A percentile compares a stretch with the other conserved stretches of the same genome.
phyloP scores from a whole-genome alignment of 2,329 filamentous ascomycete species.

The Microsporum canis region DNA sequence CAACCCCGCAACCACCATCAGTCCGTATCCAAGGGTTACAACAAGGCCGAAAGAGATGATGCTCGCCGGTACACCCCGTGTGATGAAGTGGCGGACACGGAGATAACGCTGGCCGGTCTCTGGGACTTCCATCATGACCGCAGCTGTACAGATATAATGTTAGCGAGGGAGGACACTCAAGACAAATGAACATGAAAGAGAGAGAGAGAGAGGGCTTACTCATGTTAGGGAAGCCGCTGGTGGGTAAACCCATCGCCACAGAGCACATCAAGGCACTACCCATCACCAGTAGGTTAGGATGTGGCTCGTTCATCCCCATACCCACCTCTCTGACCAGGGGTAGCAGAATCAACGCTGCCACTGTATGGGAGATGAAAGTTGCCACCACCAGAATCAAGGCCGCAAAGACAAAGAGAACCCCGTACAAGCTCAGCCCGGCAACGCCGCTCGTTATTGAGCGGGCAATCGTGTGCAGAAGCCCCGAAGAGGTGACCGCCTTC shows the following conservation, averaged over 20 bases:
- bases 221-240: constrained; percentile 97
- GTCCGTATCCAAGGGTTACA: constrained; percentile 76
- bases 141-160: constrained; percentile 46
- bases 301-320: constrained; percentile 70
- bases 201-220: constrained; percentile 64
- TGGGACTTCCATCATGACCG: constrained; percentile 98
- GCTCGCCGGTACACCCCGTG: constrained; percentile 78
- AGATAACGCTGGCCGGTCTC: constrained; percentile 84
- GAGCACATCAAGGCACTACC: constrained; percentile 90
- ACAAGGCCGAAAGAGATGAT: constrained; percentile 71
- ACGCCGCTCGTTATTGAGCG: constrained; percentile 61
- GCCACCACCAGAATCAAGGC: constrained; percentile 79
- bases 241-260: constrained; percentile 93
- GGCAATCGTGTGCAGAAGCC: constrained; percentile 80
- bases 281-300: constrained; percentile 94
- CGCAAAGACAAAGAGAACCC: constrained; percentile 75
- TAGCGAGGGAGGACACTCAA: not conserved
- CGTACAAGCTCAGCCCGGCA: constrained; percentile 69
- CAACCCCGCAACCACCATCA: constrained; percentile 68
- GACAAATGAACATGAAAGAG: not conserved
- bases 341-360: constrained; percentile 87
- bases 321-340: constrained; percentile 84
- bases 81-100: constrained; percentile 87
- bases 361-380: constrained; percentile 95
- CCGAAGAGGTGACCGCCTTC: constrained; percentile 87